Evolutionary conservation across 179 eudicot genomes (phyloP), one percentile per base, ranked within the genome.

Genomic region (Pouteria campechiana): DNA sequence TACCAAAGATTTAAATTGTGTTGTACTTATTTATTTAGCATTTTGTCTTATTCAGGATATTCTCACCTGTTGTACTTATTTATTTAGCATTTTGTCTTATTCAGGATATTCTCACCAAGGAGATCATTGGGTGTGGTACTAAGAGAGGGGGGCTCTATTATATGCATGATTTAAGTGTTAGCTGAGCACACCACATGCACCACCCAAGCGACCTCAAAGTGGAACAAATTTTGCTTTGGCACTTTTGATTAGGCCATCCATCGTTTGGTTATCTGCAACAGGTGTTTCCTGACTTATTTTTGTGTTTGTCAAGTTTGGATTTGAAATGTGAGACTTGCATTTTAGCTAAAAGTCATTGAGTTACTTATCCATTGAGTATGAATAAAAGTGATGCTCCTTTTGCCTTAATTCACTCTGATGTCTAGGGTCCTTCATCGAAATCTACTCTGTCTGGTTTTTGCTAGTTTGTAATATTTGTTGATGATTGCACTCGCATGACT

Each of bases 41-140:
- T n/a, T n/a, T n/a, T n/a, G n/a, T n/a, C n/a, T n/a, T n/a, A n/a
- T n/a, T n/a, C n/a, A n/a, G n/a, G n/a, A n/a, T n/a, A n/a, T n/a
- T n/a, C n/a, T n/a, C n/a, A n/a, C n/a, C n/a, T 22, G 11, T 23
- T 6, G 53, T 48, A 7, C 14, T 48, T 13, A 48, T 34, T 18
- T 35, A 21, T 21, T 32, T 42, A 0, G 11, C 14, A 3, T 34
- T 48, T 34, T 48, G 53, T 17, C 12, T 48, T 2, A 5, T 48
- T 4, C 41, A 34, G 41, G 53, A 48, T 15, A 34, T 48, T 33
- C 41, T 22, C 12, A 21, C 41, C 53, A 48, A 34, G 53, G 41
- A 48, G 42, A 48, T 48, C 18, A 48, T 48, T 48, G 53, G 53
- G 15, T 42, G 41, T 48, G 41, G 37, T 17, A 31, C 38, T 46